Percentiles rank a stretch among this genome's conserved stretches.
Evolutionary conservation across 2,329 filamentous ascomycete species (phyloP).

Genomic region (Diaporthe sp.): DNA sequence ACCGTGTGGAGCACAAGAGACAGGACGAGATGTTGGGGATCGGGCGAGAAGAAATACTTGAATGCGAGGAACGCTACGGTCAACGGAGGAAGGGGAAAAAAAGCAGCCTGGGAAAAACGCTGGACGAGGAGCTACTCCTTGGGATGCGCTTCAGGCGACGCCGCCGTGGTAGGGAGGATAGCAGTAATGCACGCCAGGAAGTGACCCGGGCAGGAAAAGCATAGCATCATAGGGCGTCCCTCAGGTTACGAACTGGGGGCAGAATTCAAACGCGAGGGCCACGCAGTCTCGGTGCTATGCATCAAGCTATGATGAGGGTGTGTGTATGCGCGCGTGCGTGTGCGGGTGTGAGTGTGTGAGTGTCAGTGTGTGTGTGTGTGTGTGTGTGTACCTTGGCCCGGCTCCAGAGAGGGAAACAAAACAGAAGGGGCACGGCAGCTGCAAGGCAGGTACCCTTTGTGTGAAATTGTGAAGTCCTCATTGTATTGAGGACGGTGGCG

Average conservation of each 20-base stretch:
- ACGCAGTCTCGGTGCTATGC: constrained; percentile 21
- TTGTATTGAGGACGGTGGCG: constrained; percentile 1
- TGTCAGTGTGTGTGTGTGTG: neutral
- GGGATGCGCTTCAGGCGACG: constrained; percentile 4
- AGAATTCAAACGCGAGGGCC: neutral
- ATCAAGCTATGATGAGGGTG: constrained; percentile 29
- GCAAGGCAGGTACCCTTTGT: constrained; percentile 23
- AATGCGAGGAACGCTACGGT: neutral
- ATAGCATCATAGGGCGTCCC: constrained; percentile 17
- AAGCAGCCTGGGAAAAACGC: neutral
- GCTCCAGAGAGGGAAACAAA: constrained; percentile 23
- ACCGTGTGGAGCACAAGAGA: constrained; percentile 24
- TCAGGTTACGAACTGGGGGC: neutral
- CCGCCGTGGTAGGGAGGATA: neutral
- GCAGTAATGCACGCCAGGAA: constrained; percentile 21
- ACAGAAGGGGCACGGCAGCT: constrained; percentile 32
- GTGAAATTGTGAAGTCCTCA: neutral
- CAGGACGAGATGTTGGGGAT: constrained; percentile 21
- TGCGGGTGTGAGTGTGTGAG: neutral
- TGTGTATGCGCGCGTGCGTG: neutral
- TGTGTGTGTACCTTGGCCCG: neutral
- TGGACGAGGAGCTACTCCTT: neutral
- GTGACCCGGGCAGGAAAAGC: constrained; percentile 18
- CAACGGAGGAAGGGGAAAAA: neutral
- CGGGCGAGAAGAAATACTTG: constrained; percentile 25